Conservation (phyloP, 2,329 filamentous ascomycete genomes). For the Sclerotinia sclerotiorum region DNA sequence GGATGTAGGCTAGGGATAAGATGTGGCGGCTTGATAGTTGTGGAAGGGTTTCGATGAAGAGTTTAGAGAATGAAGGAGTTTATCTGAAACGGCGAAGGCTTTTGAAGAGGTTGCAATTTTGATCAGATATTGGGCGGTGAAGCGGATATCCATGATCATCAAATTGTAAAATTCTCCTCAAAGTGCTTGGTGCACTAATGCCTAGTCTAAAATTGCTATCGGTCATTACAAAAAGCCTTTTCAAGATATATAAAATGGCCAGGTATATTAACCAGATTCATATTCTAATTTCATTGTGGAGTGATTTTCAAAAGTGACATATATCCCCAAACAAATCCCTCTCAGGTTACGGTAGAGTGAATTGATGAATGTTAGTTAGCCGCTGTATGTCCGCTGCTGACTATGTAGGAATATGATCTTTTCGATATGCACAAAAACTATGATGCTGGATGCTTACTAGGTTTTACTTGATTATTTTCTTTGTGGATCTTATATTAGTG, state of each 20-base stretch:
- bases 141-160: slow-evolving; percentile 6
- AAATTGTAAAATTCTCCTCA: background rate
- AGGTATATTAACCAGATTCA: background rate
- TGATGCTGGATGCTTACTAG: background rate
- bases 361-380: background rate
- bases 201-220: background rate
- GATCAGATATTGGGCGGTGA: slow-evolving; percentile 14
- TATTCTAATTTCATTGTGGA: background rate
- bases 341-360: background rate
- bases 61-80: background rate
- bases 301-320: background rate
- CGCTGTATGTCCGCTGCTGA: background rate
- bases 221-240: background rate
- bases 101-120: background rate
- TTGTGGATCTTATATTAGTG: background rate
- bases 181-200: background rate
- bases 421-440: background rate
- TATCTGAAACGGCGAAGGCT: background rate
- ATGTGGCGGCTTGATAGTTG: background rate
- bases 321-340: background rate
- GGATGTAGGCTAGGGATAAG: background rate
- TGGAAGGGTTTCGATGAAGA: background rate
- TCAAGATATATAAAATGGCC: slow-evolving; percentile 2
- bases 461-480: slow-evolving; percentile 2
- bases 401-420: background rate